A percentile compares a stretch with the other conserved stretches of the same genome.
Conservation (phyloP, 2,329 filamentous ascomycete species). For the Penicillium freii region DNA sequence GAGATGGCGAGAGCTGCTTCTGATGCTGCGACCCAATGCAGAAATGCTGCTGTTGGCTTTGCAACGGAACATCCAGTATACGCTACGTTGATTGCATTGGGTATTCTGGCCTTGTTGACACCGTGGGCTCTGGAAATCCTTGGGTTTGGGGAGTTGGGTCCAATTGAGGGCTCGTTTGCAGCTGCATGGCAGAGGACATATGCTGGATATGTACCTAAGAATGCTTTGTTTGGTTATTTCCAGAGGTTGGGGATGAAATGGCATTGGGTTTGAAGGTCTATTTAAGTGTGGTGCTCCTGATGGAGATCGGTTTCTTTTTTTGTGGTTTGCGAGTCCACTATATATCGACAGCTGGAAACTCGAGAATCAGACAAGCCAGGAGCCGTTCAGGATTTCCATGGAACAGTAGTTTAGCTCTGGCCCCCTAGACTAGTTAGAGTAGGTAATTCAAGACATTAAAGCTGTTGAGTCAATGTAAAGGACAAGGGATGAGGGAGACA, state of each 20-base stretch:
- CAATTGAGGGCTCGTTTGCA: conserved; percentile 37
- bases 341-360: not conserved
- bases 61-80: not conserved
- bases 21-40: not conserved
- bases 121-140: conserved; percentile 29
- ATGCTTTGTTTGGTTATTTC: conserved; percentile 45
- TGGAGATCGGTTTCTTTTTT: not conserved
- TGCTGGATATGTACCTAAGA: conserved; percentile 19
- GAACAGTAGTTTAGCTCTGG: not conserved
- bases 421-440: not conserved
- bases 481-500: not conserved
- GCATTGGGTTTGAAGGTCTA: conserved; percentile 3
- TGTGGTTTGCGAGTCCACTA: too few species aligned
- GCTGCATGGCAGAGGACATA: conserved; percentile 42
- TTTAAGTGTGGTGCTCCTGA: not conserved
- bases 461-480: not conserved
- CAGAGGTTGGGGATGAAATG: conserved; percentile 45
- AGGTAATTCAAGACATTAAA: not conserved
- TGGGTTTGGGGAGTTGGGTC: conserved; percentile 29
- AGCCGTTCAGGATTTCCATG: not conserved
- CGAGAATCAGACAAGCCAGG: not conserved
- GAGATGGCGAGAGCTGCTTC: not conserved
- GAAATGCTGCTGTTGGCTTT: not conserved
- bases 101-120: conserved; percentile 23
- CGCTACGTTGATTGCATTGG: not conserved